Evolutionary conservation across 1,284 basidiomycete species (phyloP).

Genomic region (Thecaphora frezii): DNA sequence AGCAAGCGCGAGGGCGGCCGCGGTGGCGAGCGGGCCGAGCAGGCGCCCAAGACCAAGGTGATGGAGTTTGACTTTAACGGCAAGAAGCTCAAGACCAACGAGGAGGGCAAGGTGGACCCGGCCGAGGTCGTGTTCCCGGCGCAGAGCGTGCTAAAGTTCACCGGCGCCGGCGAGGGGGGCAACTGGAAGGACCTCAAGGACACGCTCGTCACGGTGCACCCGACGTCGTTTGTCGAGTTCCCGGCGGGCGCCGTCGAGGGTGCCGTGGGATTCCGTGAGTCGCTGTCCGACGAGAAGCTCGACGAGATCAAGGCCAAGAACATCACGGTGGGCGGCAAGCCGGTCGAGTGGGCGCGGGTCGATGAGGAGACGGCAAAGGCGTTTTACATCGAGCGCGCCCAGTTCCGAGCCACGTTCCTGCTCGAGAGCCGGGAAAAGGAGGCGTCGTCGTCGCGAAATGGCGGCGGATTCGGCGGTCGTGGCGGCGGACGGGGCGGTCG

Average conservation of each 20-base stretch:
- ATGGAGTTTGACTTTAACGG: conserved; percentile 60
- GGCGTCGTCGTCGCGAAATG: conserved; percentile 54
- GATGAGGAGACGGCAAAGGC: conserved; percentile 73
- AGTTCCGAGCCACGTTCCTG: conserved; percentile 63
- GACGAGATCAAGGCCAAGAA: conserved; percentile 60
- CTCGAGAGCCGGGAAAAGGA: conserved; percentile 59
- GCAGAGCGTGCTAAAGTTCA: conserved; percentile 74
- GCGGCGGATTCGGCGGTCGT: conserved; percentile 57
- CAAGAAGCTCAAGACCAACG: conserved; percentile 65
- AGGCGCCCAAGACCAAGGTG: conserved; percentile 53
- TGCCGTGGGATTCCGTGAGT: conserved; percentile 60
- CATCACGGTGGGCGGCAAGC: conserved; percentile 60
- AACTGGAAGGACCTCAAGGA: conserved; percentile 64
- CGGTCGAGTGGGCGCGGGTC: conserved; percentile 56
- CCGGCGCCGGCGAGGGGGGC: conserved; percentile 55
- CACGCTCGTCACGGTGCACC: conserved; percentile 44
- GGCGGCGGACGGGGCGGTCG: conserved; percentile 55
- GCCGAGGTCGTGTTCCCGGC: conserved; percentile 70
- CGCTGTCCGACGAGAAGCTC: conserved; percentile 62
- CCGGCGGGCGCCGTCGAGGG: conserved; percentile 58
- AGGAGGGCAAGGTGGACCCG: conserved; percentile 70
- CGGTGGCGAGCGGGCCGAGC: conserved; percentile 59
- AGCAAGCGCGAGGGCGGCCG: conserved; percentile 57
- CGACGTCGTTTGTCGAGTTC: conserved; percentile 48
- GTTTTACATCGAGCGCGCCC: conserved; percentile 70